These are phyloP conservation scores for Cyberlindnera samutprakarnensis DNA, from an alignment of 805 yeast genomes.

Conservation along the genomic window DNA sequence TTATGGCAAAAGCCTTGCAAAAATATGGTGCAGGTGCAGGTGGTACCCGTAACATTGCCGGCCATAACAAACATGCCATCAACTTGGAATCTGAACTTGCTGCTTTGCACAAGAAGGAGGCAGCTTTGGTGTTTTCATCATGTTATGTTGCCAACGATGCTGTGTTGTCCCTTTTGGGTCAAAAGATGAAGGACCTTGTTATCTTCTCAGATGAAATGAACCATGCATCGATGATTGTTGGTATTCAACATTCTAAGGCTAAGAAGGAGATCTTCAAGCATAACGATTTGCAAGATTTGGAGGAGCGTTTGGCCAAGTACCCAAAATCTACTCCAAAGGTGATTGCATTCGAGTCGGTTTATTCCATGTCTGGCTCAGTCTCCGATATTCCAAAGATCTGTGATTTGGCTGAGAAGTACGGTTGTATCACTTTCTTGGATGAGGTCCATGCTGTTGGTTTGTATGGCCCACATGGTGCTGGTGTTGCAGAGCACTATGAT, in stretches of 20 bases:
- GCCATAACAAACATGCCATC: constrained; percentile 90
- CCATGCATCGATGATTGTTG: constrained; percentile 98
- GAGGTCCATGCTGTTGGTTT: constrained; percentile 99
- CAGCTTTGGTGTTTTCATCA: constrained; percentile 89
- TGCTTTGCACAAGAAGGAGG: constrained; percentile 87
- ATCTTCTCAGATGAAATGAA: constrained; percentile 88
- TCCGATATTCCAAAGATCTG: constrained; percentile 90
- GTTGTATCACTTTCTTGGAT: constrained; percentile 93
- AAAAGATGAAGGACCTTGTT: constrained; percentile 81
- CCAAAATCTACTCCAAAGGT: constrained; percentile 89
- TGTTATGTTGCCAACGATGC: constrained; percentile 98
- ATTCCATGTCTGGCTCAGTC: constrained; percentile 97
- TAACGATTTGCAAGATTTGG: constrained; percentile 80
- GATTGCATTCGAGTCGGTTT: constrained; percentile 95
- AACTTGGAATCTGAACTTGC: constrained; percentile 82
- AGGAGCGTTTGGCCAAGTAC: constrained; percentile 63
- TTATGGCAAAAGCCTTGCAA: constrained; percentile 74
- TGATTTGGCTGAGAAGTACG: constrained; percentile 94
- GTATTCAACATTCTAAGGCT: constrained; percentile 85
- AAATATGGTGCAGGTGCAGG: constrained; percentile 98
- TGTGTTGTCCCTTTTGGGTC: constrained; percentile 82
- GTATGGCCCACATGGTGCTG: constrained; percentile 99
- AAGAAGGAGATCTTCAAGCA: constrained; percentile 88
- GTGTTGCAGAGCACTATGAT: constrained; percentile 96
- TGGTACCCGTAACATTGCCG: constrained; percentile 98